These are phyloP conservation scores for Phytopythium oedochilum DNA, from an alignment of 352 stramenopile species.

Conservation along the genomic window DNA sequence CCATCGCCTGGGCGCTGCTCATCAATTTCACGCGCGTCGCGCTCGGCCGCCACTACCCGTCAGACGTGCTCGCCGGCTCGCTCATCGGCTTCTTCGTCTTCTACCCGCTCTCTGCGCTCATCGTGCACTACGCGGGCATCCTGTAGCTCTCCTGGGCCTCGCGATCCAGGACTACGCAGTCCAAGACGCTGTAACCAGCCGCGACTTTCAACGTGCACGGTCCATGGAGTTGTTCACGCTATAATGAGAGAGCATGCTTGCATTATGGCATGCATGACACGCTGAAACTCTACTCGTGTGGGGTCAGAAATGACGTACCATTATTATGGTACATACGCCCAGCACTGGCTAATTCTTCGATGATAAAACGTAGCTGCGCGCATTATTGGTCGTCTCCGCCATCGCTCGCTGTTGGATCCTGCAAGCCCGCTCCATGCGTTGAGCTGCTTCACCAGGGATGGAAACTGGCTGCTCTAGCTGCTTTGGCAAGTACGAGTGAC, in stretches of 20 bases:
- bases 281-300: no score
- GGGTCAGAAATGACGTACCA: no score
- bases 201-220: no score
- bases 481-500: no score
- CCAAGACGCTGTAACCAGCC: no score
- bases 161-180: not conserved
- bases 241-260: no score
- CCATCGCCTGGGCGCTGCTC: constrained; percentile 52
- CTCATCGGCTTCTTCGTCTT: constrained; percentile 58
- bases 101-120: constrained; percentile 48
- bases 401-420: no score
- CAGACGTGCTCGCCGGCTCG: constrained; percentile 60
- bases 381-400: no score
- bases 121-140: constrained; percentile 23
- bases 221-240: no score
- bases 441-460: constrained; percentile 20
- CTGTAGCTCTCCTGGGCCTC: constrained; percentile 5
- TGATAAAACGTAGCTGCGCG: constrained; percentile 6
- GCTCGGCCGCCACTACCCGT: constrained; percentile 80
- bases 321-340: no score
- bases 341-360: constrained; percentile 1
- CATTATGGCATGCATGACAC: no score
- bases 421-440: constrained; percentile 6
- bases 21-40: constrained; percentile 82
- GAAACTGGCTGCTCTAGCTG: no score